These are phyloP conservation scores for Lasiodiplodia citricola DNA, from an alignment of 2,329 filamentous ascomycete species.

Conservation along the genomic window DNA sequence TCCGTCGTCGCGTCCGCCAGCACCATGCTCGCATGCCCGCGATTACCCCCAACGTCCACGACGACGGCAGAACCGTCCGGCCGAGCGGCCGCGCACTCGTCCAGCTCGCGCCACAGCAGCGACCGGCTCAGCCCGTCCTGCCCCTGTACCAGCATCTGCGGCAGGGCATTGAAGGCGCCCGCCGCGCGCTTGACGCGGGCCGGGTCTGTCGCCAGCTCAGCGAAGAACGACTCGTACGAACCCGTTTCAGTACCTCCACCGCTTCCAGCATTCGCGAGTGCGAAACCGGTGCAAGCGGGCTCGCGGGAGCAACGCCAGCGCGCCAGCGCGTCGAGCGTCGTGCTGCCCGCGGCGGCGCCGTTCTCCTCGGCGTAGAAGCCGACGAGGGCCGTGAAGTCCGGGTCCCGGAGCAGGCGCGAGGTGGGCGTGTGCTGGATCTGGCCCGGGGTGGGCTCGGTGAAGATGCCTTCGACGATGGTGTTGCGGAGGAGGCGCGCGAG, in stretches of 20 bases:
- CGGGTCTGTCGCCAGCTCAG: conserved; percentile 16
- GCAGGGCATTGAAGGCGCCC: conserved; percentile 7
- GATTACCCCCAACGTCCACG: conserved; percentile 22
- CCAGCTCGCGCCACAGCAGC: not conserved
- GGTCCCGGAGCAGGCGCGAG: conserved; percentile 22
- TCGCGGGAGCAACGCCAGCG: conserved; percentile 16
- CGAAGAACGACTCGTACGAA: conserved; percentile 4
- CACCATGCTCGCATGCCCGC: conserved; percentile 32
- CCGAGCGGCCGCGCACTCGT: not conserved
- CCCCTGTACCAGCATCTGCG: not conserved
- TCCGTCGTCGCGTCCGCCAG: conserved; percentile 36
- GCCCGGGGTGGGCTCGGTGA: conserved; percentile 46
- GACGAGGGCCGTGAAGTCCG: conserved; percentile 16
- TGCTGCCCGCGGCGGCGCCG: not conserved
- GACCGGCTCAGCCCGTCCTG: not conserved
- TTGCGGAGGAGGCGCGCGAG: conserved; percentile 46
- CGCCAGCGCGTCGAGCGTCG: conserved; percentile 16
- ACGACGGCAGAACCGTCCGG: not conserved
- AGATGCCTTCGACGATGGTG: conserved; percentile 48
- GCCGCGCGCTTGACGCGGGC: conserved; percentile 4
- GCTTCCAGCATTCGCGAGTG: not conserved
- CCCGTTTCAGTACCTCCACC: not conserved
- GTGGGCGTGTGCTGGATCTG: conserved; percentile 47
- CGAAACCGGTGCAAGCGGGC: conserved; percentile 22
- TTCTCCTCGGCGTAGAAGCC: conserved; percentile 9